A percentile compares a stretch with the other conserved stretches of the same genome.
Conservation (phyloP, 495 filamentous ascomycete species). For the Podospora pseudopauciseta region DNA sequence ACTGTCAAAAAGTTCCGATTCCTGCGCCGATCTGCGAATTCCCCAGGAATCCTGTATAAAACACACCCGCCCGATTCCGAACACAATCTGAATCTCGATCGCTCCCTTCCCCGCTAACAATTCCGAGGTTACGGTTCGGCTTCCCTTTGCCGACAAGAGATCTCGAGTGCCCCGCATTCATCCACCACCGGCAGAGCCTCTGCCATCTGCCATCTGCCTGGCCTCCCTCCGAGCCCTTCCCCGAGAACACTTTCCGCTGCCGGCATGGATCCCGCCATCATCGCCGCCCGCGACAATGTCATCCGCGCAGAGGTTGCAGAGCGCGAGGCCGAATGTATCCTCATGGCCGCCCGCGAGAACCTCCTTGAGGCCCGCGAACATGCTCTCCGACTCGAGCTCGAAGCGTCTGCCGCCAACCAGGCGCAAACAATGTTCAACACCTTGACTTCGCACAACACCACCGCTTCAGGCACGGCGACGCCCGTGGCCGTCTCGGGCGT, state of each 20-base stretch:
- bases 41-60: not conserved
- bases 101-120: not conserved
- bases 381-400: not conserved
- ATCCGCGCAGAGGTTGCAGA: not conserved
- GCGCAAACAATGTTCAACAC: not conserved
- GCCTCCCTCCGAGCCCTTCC: not conserved
- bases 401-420: not conserved
- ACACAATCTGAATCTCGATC: not conserved
- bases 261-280: not conserved
- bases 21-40: not conserved
- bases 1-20: not conserved
- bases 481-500: constrained; percentile 6
- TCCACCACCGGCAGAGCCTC: constrained; percentile 2
- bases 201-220: not conserved
- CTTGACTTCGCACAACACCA: constrained; percentile 7
- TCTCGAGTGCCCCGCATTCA: constrained; percentile 3
- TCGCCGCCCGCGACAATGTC: not conserved
- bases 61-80: not conserved
- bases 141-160: not conserved
- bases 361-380: not conserved
- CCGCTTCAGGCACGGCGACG: constrained; percentile 11
- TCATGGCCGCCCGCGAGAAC: not conserved
- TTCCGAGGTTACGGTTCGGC: not conserved
- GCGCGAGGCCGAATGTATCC: not conserved
- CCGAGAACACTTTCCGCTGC: not conserved